These are phyloP conservation scores for Emydomyces testavorans DNA, from an alignment of 2,329 filamentous ascomycete genomes.

Conservation along the genomic window DNA sequence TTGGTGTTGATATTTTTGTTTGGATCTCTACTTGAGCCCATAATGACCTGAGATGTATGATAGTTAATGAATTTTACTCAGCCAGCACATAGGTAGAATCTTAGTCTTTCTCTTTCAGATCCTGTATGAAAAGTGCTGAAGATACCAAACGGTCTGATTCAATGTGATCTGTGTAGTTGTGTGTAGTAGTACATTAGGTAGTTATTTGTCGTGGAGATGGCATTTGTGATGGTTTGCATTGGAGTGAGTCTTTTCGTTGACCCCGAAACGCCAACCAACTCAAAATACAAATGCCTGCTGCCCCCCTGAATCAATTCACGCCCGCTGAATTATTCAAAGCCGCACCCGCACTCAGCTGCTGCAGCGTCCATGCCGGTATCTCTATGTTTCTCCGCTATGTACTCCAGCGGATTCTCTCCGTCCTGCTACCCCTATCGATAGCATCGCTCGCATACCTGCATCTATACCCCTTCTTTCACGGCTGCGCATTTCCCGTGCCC, in stretches of 20 bases:
- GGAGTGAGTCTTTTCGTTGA: not conserved
- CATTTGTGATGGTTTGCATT: not conserved
- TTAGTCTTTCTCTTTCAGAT: no score
- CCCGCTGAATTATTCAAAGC: not conserved
- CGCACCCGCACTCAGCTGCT: not conserved
- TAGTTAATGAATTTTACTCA: not conserved
- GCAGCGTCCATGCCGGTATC: slow-evolving; percentile 22
- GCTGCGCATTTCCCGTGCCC: slow-evolving; percentile 65
- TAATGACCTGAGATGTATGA: slow-evolving; percentile 1
- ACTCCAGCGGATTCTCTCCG: slow-evolving; percentile 36
- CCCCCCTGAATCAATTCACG: not conserved
- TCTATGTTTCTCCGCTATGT: slow-evolving; percentile 42
- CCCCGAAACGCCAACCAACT: not conserved
- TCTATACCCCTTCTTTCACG: slow-evolving; percentile 68
- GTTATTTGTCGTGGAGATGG: no score
- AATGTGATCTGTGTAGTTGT: no score
- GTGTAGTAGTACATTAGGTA: no score
- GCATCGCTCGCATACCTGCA: slow-evolving; percentile 68
- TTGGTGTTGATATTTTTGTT: not conserved
- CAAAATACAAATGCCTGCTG: no score
- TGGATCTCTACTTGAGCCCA: not conserved
- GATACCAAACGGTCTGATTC: no score
- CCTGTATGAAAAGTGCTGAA: no score
- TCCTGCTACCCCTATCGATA: slow-evolving; percentile 55
- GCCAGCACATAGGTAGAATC: not conserved